These are phyloP conservation scores for Mycogone perniciosa DNA, from an alignment of 2,329 filamentous ascomycete genomes.

Conservation along the genomic window DNA sequence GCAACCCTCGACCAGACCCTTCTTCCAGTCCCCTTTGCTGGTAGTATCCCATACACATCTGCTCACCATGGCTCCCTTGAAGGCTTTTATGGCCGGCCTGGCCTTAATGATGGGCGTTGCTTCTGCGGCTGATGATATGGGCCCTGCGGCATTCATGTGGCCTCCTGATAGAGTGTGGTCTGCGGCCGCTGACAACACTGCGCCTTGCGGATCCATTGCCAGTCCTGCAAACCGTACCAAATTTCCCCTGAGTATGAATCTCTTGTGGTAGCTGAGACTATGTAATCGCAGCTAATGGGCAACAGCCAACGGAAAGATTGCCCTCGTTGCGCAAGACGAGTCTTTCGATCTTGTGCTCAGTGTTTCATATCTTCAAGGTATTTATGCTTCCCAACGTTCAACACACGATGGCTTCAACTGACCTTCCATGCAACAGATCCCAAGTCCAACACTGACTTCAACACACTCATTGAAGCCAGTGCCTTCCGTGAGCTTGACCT, in stretches of 20 bases:
- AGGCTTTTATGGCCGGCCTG: not conserved
- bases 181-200: slow-evolving; percentile 42
- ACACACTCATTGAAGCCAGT: slow-evolving; percentile 30
- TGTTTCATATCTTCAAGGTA: slow-evolving; percentile 32
- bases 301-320: slow-evolving; percentile 42
- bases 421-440: slow-evolving; percentile 27
- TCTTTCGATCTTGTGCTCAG: slow-evolving; percentile 44
- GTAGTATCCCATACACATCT: not conserved
- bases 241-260: slow-evolving; percentile 41
- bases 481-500: slow-evolving; percentile 34
- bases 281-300: not conserved
- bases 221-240: slow-evolving; percentile 36
- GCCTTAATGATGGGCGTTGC: not conserved
- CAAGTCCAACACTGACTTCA: slow-evolving; percentile 33
- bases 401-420: too few species aligned
- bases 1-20: too few species aligned
- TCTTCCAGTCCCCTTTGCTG: too few species aligned
- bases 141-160: slow-evolving; percentile 51
- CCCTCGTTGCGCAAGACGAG: slow-evolving; percentile 47
- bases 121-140: slow-evolving; percentile 18
- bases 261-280: too few species aligned
- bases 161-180: slow-evolving; percentile 46
- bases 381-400: too few species aligned
- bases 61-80: not conserved
- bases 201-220: slow-evolving; percentile 44